phyloP scores from a whole-genome alignment of 768 basidiomycete species.

The Lentinus brumalis region DNA sequence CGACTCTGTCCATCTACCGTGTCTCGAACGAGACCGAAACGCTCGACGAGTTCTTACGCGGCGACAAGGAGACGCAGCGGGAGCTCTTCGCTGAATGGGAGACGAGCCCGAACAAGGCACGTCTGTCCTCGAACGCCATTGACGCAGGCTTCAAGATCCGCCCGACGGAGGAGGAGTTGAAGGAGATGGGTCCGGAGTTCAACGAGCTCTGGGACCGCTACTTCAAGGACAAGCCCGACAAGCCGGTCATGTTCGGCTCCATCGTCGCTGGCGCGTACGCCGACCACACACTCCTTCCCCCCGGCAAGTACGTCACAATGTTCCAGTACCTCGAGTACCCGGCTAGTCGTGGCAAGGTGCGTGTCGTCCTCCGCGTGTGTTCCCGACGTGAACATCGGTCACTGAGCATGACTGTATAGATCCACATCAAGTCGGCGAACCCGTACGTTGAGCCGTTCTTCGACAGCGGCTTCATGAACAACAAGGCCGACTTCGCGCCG shows the following conservation, averaged over 20 bases:
- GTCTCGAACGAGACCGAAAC: constrained; percentile 67
- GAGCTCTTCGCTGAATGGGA: constrained; percentile 71
- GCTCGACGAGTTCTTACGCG: constrained; percentile 70
- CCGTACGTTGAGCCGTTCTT: constrained; percentile 67
- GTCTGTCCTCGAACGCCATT: constrained; percentile 69
- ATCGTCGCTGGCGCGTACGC: constrained; percentile 73
- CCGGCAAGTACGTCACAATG: constrained; percentile 74
- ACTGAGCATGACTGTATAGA: constrained; percentile 35
- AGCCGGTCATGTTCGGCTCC: constrained; percentile 76
- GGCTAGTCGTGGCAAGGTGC: constrained; percentile 69
- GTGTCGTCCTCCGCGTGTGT: not conserved
- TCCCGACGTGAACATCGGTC: not conserved
- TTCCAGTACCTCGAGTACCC: constrained; percentile 81
- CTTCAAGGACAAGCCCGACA: constrained; percentile 81
- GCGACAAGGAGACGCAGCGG: constrained; percentile 56
- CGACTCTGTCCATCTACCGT: constrained; percentile 65
- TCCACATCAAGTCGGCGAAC: constrained; percentile 60
- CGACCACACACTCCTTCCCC: constrained; percentile 69
- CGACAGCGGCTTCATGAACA: constrained; percentile 79
- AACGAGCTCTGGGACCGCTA: constrained; percentile 67
- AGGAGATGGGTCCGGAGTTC: constrained; percentile 80
- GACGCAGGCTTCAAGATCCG: constrained; percentile 82
- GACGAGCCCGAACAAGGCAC: constrained; percentile 64
- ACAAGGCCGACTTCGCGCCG: constrained; percentile 76
- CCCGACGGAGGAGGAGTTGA: constrained; percentile 66